A percentile compares a stretch with the other conserved stretches of the same genome.
Conservation (phyloP, 140 eudicot species). For the Bidens hawaiensis region DNA sequence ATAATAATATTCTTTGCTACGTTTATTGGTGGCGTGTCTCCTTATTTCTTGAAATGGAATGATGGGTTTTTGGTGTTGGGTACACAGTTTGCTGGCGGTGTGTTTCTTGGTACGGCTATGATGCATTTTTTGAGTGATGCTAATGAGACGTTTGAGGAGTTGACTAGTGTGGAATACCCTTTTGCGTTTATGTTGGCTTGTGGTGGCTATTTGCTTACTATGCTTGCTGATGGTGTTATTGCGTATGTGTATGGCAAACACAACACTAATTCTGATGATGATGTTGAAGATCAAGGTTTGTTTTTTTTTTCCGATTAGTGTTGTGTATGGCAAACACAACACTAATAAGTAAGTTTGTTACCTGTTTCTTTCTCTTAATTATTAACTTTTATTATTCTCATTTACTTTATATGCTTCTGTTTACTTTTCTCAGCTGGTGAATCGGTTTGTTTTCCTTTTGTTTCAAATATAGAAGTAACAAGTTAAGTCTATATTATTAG, state of each 20-base stretch:
- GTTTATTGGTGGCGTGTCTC: conserved; percentile 66
- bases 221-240: conserved; percentile 74
- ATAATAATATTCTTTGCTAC: conserved; percentile 65
- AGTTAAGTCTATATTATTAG: too few species aligned
- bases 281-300: conserved; percentile 50
- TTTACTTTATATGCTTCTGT: too few species aligned
- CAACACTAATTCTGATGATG: not conserved
- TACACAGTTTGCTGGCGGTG: conserved; percentile 94
- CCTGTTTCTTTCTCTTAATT: too few species aligned
- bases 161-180: conserved; percentile 59
- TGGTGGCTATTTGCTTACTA: conserved; percentile 78
- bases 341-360: too few species aligned
- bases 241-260: conserved; percentile 56
- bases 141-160: conserved; percentile 55
- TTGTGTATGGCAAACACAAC: too few species aligned
- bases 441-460: too few species aligned
- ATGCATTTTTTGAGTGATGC: conserved; percentile 89
- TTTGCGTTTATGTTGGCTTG: conserved; percentile 88
- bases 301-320: too few species aligned
- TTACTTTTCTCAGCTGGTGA: too few species aligned
- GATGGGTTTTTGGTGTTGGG: conserved; percentile 70
- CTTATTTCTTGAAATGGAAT: conserved; percentile 79
- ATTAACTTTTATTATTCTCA: too few species aligned
- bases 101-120: conserved; percentile 79
- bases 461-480: too few species aligned